A percentile compares a stretch with the other conserved stretches of the same genome.
Evolutionary conservation across 116 monocot species (phyloP).

Genomic region (Posidonia oceanica): DNA sequence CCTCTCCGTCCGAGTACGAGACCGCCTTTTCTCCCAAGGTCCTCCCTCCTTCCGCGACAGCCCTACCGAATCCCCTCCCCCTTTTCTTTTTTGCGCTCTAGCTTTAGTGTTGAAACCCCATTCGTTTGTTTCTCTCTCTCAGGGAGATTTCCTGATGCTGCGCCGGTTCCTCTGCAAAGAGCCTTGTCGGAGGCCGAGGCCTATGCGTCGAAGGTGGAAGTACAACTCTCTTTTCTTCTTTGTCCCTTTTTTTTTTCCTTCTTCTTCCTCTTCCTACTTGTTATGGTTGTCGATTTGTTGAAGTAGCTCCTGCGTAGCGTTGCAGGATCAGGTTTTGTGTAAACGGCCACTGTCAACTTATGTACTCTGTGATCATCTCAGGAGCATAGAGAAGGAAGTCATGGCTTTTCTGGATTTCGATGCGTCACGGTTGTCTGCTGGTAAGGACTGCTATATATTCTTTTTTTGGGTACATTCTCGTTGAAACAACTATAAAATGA

Average conservation of each 20-base stretch:
- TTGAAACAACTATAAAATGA: too few species aligned
- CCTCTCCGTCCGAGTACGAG: slow-evolving; percentile 18
- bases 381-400: slow-evolving; percentile 25
- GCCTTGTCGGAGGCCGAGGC: slow-evolving; percentile 39
- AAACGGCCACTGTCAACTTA: slow-evolving; percentile 25
- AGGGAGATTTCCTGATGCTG: slow-evolving; percentile 13
- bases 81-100: not conserved
- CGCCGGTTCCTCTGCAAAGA: slow-evolving; percentile 19
- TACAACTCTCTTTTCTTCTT: not conserved
- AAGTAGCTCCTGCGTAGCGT: not conserved
- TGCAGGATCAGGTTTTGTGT: slow-evolving; percentile 37
- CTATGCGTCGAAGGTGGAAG: slow-evolving; percentile 37
- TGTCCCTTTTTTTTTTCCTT: not conserved
- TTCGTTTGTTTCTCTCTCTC: not conserved
- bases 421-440: slow-evolving; percentile 8
- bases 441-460: slow-evolving; percentile 4
- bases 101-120: too few species aligned
- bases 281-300: not conserved
- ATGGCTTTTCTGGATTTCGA: slow-evolving; percentile 5
- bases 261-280: too few species aligned
- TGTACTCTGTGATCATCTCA: slow-evolving; percentile 32
- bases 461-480: too few species aligned
- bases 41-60: not conserved
- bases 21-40: slow-evolving; percentile 4
- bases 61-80: too few species aligned